Evolutionary conservation across 1,284 basidiomycete genomes (phyloP).

Genomic region (Sphaerobolus stellatus): DNA sequence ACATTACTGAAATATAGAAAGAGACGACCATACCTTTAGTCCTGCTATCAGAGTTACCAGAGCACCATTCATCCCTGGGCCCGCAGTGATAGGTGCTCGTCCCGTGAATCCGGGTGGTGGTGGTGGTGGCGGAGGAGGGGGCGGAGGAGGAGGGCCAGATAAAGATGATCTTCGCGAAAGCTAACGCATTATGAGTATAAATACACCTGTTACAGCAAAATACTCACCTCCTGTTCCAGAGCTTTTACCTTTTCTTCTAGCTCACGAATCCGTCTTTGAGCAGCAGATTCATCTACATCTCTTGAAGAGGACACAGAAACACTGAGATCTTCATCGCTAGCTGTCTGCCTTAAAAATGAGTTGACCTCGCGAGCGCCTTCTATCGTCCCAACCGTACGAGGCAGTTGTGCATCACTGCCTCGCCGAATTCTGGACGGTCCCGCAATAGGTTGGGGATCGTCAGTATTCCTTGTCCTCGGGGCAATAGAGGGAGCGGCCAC

Average conservation of each 20-base stretch:
- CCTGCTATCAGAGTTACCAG: constrained; percentile 51
- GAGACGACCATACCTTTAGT: constrained; percentile 34
- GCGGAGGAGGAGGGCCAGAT: constrained; percentile 19
- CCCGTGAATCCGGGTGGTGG: constrained; percentile 36
- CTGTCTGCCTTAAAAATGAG: background rate
- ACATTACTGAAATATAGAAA: background rate
- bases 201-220: constrained; percentile 6
- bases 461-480: no score
- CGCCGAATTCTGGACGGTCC: no score
- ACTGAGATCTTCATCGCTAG: background rate
- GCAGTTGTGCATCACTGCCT: no score
- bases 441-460: no score
- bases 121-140: constrained; percentile 48
- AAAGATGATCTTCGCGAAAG: constrained; percentile 44
- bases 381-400: background rate
- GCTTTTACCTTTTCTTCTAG: constrained; percentile 66
- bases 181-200: constrained; percentile 29
- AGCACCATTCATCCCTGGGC: constrained; percentile 27
- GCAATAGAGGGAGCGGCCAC: no score
- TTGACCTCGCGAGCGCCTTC: background rate
- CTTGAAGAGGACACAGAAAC: no score
- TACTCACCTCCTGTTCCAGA: constrained; percentile 61
- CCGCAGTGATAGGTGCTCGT: constrained; percentile 29
- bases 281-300: background rate
- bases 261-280: constrained; percentile 45